These are phyloP conservation scores for Chaetomium strumarium DNA, from an alignment of 2,329 filamentous ascomycete genomes.

Conservation along the genomic window DNA sequence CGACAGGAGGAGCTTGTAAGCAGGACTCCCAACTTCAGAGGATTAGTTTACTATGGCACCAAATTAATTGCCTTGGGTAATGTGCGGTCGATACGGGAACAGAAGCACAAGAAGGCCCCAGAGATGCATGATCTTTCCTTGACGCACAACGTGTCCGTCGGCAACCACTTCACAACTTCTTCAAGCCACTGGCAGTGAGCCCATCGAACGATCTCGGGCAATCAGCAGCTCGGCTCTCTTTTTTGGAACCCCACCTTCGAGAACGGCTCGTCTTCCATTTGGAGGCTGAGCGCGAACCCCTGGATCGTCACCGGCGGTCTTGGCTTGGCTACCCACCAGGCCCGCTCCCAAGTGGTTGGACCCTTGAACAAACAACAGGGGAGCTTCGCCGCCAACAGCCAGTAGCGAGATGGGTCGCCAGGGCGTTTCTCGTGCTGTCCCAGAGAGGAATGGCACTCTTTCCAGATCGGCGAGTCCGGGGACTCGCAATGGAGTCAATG, in stretches of 20 bases:
- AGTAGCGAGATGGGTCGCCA: slow-evolving; percentile 26
- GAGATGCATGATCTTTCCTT: no score
- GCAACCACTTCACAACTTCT: no score
- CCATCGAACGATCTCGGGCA: not conserved
- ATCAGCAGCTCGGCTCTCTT: not conserved
- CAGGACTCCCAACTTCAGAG: no score
- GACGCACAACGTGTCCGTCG: no score
- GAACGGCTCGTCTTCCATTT: slow-evolving; percentile 1
- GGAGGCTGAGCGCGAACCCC: slow-evolving; percentile 9
- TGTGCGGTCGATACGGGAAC: no score
- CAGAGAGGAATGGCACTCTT: slow-evolving; percentile 19
- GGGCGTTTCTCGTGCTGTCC: slow-evolving; percentile 9
- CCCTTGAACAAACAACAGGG: slow-evolving; percentile 14
- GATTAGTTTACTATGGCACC: no score
- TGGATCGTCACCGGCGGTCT: slow-evolving; percentile 7
- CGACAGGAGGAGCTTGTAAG: no score
- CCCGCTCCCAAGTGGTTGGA: slow-evolving; percentile 16
- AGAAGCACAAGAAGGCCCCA: no score
- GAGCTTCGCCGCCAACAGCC: slow-evolving; percentile 8
- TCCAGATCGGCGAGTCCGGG: slow-evolving; percentile 12
- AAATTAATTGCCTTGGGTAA: no score
- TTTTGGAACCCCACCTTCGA: not conserved
- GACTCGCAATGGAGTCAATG: slow-evolving; percentile 11
- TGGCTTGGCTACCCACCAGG: slow-evolving; percentile 1
- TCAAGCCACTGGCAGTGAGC: no score